Evolutionary conservation across 306 rosid species (phyloP).

Genomic region (Sicyos edulis): DNA sequence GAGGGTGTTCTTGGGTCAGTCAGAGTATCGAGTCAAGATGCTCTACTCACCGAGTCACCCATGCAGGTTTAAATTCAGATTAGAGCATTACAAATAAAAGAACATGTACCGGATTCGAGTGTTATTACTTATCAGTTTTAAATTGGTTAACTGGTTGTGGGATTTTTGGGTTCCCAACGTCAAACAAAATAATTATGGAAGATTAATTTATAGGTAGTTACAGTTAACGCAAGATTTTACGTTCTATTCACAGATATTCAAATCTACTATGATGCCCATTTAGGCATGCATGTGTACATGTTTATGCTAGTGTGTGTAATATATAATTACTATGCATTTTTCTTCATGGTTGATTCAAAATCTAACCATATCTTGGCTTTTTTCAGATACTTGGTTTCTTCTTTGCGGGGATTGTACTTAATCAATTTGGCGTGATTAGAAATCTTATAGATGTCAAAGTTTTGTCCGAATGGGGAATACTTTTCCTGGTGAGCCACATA

Average conservation of each 20-base stretch:
- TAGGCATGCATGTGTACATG: neutral
- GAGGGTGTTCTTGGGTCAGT: neutral
- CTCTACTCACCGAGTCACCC: neutral
- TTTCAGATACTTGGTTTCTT: slow-evolving; percentile 97
- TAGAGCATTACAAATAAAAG: neutral
- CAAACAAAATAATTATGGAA: neutral
- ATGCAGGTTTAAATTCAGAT: neutral
- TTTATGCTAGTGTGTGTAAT: neutral
- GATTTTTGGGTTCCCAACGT: neutral
- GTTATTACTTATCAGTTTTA: neutral
- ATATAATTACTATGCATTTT: neutral
- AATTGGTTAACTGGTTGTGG: neutral
- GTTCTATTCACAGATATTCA: neutral
- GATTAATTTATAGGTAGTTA: neutral
- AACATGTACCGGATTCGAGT: neutral
- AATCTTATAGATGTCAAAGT: slow-evolving; percentile 85
- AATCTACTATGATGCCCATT: neutral
- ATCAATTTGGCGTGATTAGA: slow-evolving; percentile 93
- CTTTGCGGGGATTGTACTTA: slow-evolving; percentile 86
- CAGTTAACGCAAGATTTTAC: neutral
- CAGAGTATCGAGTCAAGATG: neutral
- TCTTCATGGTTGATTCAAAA: slow-evolving; percentile 5
- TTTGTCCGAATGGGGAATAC: slow-evolving; percentile 98
- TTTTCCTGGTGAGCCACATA: slow-evolving; percentile 85
- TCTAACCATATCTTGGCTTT: neutral